Percentiles rank a stretch among this genome's conserved stretches.
Conservation (phyloP, 768 basidiomycete species). For the Xanthoconium purpureum region DNA sequence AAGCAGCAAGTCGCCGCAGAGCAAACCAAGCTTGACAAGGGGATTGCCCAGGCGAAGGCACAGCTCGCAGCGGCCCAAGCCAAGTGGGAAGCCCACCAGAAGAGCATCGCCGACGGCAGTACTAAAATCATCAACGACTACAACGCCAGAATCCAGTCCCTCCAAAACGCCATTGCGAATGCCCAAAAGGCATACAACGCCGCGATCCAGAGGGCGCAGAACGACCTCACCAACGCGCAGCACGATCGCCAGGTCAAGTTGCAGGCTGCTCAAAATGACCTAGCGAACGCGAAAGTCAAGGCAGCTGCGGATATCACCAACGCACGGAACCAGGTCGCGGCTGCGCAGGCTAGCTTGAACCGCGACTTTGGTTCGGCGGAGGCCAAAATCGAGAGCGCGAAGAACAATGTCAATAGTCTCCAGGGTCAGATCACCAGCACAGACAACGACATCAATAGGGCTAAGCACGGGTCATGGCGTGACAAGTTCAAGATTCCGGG, state of each 20-base stretch:
- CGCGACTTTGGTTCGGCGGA: constrained; percentile 2
- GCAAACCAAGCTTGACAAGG: background rate
- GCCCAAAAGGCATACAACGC: background rate
- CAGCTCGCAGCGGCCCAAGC: background rate
- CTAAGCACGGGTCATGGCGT: background rate
- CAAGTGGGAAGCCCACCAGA: background rate
- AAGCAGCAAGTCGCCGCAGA: background rate
- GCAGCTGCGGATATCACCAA: background rate
- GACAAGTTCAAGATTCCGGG: background rate
- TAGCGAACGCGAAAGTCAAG: background rate
- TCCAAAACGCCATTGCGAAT: background rate
- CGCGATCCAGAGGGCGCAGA: background rate
- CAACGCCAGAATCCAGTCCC: background rate
- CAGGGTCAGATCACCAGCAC: background rate
- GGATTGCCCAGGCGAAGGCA: background rate
- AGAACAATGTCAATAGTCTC: background rate
- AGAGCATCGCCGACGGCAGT: background rate
- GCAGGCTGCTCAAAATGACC: background rate
- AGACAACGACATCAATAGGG: background rate
- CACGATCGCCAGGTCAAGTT: constrained; percentile 4
- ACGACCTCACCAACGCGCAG: background rate
- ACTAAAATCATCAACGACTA: background rate
- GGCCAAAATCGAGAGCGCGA: background rate
- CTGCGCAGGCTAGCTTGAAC: background rate
- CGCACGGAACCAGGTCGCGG: background rate